Conservation (phyloP, 2,329 filamentous ascomycete species). For the Cercospora zeae-maydis region DNA sequence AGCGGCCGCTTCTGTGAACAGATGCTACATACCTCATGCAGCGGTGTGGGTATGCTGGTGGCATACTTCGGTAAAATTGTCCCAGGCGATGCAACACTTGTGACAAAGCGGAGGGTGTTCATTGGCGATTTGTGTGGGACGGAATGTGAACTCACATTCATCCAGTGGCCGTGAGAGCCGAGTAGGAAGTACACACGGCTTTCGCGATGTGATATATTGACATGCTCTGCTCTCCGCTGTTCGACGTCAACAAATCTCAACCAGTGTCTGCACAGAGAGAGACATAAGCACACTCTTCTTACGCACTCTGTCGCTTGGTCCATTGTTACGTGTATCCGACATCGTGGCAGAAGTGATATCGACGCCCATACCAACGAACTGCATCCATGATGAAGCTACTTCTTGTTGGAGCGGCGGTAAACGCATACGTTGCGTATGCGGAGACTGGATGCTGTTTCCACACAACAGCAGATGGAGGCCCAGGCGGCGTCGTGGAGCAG, state of each 20-base stretch:
- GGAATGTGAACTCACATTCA: background rate
- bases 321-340: background rate
- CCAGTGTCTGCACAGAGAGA: background rate
- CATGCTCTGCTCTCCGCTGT: background rate
- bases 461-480: slow-evolving; percentile 42
- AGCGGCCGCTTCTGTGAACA: background rate
- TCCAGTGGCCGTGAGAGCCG: background rate
- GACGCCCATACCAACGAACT: no score
- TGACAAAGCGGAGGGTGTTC: background rate
- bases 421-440: background rate
- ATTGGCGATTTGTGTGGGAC: background rate
- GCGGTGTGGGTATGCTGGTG: background rate
- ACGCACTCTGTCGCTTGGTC: background rate
- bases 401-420: background rate
- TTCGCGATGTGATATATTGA: background rate
- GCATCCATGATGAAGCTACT: background rate
- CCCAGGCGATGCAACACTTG: slow-evolving; percentile 2
- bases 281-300: background rate
- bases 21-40: slow-evolving; percentile 1
- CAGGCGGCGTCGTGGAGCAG: slow-evolving; percentile 56
- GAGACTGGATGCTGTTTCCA: slow-evolving; percentile 48
- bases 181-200: background rate
- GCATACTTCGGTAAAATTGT: background rate
- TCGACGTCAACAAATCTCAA: background rate
- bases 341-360: background rate